These are phyloP conservation scores for Xylaria digitata DNA, from an alignment of 2,329 filamentous ascomycete genomes.

Conservation along the genomic window DNA sequence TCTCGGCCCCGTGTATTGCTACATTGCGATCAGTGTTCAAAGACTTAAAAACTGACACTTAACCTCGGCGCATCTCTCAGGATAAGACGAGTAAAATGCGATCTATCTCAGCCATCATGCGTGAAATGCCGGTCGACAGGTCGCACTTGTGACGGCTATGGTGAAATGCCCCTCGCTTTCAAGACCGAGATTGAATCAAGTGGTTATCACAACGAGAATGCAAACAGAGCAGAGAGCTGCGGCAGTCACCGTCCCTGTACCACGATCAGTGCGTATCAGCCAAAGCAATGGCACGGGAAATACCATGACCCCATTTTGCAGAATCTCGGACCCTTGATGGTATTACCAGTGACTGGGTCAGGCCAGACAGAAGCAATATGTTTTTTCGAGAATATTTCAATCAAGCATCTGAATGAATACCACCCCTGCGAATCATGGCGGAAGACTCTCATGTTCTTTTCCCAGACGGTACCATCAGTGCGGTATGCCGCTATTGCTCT, in stretches of 20 bases:
- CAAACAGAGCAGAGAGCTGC: constrained; percentile 8
- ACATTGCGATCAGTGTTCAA: constrained; percentile 24
- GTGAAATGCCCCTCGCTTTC: constrained; percentile 7
- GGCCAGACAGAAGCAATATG: constrained; percentile 45
- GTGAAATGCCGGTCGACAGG: constrained; percentile 53
- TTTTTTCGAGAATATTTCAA: constrained; percentile 49
- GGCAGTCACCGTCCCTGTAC: constrained; percentile 5
- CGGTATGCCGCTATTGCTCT: constrained; percentile 52
- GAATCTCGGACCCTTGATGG: constrained; percentile 26
- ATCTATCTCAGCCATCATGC: constrained; percentile 51
- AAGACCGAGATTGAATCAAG: constrained; percentile 17
- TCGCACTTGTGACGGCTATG: constrained; percentile 53
- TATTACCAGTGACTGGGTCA: constrained; percentile 30
- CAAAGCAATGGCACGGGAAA: constrained; percentile 12
- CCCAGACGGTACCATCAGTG: constrained; percentile 51
- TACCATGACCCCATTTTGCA: constrained; percentile 7
- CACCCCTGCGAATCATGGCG: constrained; percentile 50
- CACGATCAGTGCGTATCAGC: constrained; percentile 11
- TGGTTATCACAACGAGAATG: constrained; percentile 8
- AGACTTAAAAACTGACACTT: constrained; percentile 33
- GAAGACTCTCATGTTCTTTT: constrained; percentile 52
- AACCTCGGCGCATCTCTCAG: constrained; percentile 39
- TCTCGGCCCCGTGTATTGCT: constrained; percentile 21
- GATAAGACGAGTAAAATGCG: constrained; percentile 54
- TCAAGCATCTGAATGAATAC: constrained; percentile 49